These are phyloP conservation scores for Thalassiosira livingstoniorum DNA, from an alignment of 352 stramenopile species.

Conservation along the genomic window DNA sequence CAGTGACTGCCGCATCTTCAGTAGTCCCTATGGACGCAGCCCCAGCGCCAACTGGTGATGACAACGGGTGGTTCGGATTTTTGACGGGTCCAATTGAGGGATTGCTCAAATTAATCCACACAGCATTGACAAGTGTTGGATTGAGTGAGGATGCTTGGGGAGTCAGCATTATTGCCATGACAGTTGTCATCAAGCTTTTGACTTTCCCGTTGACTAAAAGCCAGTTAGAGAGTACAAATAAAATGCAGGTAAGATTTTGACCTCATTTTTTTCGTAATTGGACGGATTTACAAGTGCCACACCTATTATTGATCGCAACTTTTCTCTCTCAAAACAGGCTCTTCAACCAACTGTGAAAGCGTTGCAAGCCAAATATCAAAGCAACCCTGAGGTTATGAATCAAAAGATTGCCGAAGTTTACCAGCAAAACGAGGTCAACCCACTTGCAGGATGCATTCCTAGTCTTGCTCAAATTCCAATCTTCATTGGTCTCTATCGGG, in stretches of 20 bases:
- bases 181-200: conserved; percentile 86
- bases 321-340: conserved; percentile 45
- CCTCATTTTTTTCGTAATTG: not conserved
- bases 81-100: conserved; percentile 71
- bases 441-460: conserved; percentile 89
- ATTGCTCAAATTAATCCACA: conserved; percentile 78
- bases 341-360: conserved; percentile 86
- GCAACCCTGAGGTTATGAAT: conserved; percentile 88
- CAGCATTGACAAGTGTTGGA: conserved; percentile 59
- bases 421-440: conserved; percentile 87
- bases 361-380: conserved; percentile 88
- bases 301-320: not conserved
- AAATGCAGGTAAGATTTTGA: conserved; percentile 85
- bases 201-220: conserved; percentile 88
- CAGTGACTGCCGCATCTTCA: conserved; percentile 13
- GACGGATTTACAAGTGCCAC: not conserved
- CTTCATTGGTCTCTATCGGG: conserved; percentile 90
- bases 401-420: conserved; percentile 85
- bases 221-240: conserved; percentile 88
- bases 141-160: conserved; percentile 83
- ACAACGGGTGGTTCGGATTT: conserved; percentile 86
- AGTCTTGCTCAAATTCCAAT: conserved; percentile 89
- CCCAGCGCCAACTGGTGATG: conserved; percentile 27
- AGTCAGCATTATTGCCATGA: conserved; percentile 88
- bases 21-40: conserved; percentile 21